Conservation (phyloP, 1,139 yeast genomes). For the Kurtzmaniella natalensis region DNA sequence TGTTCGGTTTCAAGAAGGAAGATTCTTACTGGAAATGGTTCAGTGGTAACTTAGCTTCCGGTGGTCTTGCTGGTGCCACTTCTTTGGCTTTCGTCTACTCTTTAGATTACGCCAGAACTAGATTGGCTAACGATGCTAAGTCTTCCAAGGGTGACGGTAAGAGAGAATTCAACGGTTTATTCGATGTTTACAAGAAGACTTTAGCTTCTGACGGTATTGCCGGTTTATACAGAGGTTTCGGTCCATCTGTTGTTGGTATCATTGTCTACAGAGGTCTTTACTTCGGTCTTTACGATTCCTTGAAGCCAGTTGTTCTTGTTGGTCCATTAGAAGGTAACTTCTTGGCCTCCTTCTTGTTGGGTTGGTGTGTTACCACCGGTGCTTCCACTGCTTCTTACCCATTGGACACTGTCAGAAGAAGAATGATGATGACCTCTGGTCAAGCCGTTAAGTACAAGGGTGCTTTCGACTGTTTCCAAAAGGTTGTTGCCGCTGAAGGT, state of each 20-base stretch:
- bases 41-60: constrained; percentile 54
- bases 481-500: constrained; percentile 53
- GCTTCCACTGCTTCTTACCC: constrained; percentile 55
- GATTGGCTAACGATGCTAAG: constrained; percentile 54
- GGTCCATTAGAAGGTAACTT: constrained; percentile 54
- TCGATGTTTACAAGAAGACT: constrained; percentile 52
- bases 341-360: constrained; percentile 52
- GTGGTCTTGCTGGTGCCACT: constrained; percentile 56
- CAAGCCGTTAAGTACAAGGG: constrained; percentile 51
- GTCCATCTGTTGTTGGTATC: constrained; percentile 51
- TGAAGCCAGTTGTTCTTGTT: constrained; percentile 51
- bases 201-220: constrained; percentile 53
- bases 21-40: constrained; percentile 49
- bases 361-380: constrained; percentile 54
- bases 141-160: constrained; percentile 45
- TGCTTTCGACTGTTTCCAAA: constrained; percentile 46
- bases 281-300: constrained; percentile 53
- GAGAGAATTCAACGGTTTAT: constrained; percentile 51
- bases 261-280: constrained; percentile 54
- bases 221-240: constrained; percentile 57
- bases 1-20: constrained; percentile 52
- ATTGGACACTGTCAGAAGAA: constrained; percentile 53
- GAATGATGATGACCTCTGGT: constrained; percentile 58
- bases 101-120: constrained; percentile 52
- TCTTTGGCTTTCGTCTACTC: constrained; percentile 53